phyloP scores from a whole-genome alignment of 345 rosid genomes.

The Kandelia obovata region DNA sequence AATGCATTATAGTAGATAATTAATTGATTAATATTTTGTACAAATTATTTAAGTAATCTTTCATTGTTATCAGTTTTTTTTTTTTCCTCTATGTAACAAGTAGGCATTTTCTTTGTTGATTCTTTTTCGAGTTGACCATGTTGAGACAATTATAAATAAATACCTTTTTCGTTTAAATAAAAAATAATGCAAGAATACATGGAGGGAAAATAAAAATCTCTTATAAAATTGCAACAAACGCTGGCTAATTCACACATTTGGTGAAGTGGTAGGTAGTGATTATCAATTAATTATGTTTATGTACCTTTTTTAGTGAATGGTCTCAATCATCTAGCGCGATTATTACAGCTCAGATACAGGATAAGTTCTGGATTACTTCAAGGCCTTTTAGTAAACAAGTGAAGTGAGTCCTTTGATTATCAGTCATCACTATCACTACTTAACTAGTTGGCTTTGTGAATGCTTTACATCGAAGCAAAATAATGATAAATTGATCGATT shows the following conservation, averaged over 20 bases:
- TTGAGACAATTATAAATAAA: no score
- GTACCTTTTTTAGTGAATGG: neutral
- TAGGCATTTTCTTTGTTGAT: no score
- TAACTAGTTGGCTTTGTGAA: constrained; percentile 14
- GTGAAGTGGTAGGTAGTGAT: constrained; percentile 13
- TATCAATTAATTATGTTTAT: neutral
- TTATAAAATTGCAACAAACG: neutral
- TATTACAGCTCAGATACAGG: neutral
- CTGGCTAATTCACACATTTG: neutral
- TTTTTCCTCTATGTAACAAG: no score
- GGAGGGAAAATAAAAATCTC: neutral
- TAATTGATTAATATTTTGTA: no score
- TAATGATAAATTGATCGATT: constrained; percentile 25
- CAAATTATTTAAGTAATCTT: no score
- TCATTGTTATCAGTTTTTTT: no score
- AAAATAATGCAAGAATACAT: no score
- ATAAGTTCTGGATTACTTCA: constrained; percentile 8
- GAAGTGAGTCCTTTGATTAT: neutral
- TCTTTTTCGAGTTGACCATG: no score
- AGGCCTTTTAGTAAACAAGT: constrained; percentile 7
- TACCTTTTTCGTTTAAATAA: no score
- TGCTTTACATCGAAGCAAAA: constrained; percentile 32
- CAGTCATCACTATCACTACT: constrained; percentile 23
- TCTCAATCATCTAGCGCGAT: neutral
- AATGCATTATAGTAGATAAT: no score